Percentiles rank a stretch among this genome's conserved stretches.
phyloP scores from a whole-genome alignment of 805 yeast species.

The Lachancea dasiensis region DNA sequence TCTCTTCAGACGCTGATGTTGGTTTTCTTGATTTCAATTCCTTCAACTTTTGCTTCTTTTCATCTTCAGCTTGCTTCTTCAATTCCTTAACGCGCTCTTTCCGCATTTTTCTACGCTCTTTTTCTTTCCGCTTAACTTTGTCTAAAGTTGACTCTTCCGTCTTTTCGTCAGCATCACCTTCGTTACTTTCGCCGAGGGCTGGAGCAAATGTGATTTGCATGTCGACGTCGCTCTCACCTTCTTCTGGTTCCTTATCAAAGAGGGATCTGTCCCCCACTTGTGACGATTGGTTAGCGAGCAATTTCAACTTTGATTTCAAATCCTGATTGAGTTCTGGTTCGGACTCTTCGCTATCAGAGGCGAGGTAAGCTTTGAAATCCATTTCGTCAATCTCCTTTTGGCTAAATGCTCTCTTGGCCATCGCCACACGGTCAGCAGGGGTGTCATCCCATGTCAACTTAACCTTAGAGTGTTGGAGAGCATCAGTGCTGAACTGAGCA shows the following conservation, averaged over 20 bases:
- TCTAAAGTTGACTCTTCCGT: constrained; percentile 68
- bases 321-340: constrained; percentile 38
- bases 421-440: constrained; percentile 75
- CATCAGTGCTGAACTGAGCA: constrained; percentile 78
- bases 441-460: constrained; percentile 98
- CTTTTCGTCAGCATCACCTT: constrained; percentile 33
- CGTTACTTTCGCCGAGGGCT: constrained; percentile 50
- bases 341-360: constrained; percentile 61
- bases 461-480: constrained; percentile 92
- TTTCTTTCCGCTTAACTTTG: constrained; percentile 77
- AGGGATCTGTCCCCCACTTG: constrained; percentile 34
- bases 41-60: constrained; percentile 40
- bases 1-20: constrained; percentile 24
- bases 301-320: constrained; percentile 54
- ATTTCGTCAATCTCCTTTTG: constrained; percentile 83
- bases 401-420: constrained; percentile 75
- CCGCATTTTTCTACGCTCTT: constrained; percentile 84
- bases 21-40: constrained; percentile 25
- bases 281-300: constrained; percentile 42
- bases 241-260: constrained; percentile 31
- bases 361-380: constrained; percentile 90
- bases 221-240: constrained; percentile 63
- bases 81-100: constrained; percentile 66
- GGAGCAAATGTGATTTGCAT: constrained; percentile 97
- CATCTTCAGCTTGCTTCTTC: constrained; percentile 46